These are phyloP conservation scores for Thalassiosira delicatula DNA, from an alignment of 352 stramenopile genomes.

Conservation along the genomic window DNA sequence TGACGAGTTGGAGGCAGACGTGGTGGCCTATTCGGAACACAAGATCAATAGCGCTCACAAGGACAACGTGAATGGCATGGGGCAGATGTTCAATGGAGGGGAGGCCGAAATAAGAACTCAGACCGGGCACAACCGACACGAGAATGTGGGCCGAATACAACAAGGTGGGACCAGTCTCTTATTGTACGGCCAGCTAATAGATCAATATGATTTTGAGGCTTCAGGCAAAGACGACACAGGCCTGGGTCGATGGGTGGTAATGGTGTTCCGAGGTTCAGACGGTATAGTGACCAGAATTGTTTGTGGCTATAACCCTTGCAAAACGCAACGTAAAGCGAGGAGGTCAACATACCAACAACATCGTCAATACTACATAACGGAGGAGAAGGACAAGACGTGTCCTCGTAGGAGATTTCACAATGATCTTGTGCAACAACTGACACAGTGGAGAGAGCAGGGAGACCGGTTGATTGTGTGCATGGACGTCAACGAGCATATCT, in stretches of 20 bases:
- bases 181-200: background rate
- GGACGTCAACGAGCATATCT: too few species aligned
- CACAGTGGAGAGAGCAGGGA: conserved; percentile 7
- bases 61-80: conserved; percentile 26
- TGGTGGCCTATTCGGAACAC: conserved; percentile 22
- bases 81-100: conserved; percentile 34
- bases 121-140: conserved; percentile 35
- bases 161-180: conserved; percentile 30
- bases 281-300: conserved; percentile 19
- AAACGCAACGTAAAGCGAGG: background rate
- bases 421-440: conserved; percentile 11
- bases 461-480: conserved; percentile 32
- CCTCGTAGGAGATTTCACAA: too few species aligned
- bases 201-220: conserved; percentile 24
- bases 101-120: conserved; percentile 11
- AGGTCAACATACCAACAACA: conserved; percentile 46
- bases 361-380: conserved; percentile 21
- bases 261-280: conserved; percentile 15
- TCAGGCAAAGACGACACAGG: conserved; percentile 27
- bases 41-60: conserved; percentile 30
- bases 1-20: conserved; percentile 42
- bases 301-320: conserved; percentile 36
- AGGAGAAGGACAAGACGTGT: conserved; percentile 5
- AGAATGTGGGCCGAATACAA: conserved; percentile 38
- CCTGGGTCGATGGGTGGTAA: conserved; percentile 26